phyloP scores from a whole-genome alignment of 768 basidiomycete species.

The Ramaria rubella region DNA sequence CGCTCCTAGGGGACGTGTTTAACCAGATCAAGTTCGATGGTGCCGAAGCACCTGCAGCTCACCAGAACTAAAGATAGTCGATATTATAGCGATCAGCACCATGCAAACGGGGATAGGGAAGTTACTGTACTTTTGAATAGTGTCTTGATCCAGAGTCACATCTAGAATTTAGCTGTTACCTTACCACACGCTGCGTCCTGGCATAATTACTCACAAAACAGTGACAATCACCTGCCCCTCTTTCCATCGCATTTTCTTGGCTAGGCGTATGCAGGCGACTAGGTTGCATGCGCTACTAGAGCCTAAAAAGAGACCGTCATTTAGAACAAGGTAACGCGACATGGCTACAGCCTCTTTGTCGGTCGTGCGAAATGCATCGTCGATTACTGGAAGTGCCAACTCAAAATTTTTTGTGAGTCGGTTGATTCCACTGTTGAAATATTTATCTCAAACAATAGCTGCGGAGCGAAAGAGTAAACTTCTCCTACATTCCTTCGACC shows the following conservation, averaged over 20 bases:
- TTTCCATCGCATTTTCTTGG: constrained; percentile 60
- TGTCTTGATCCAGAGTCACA: constrained; percentile 91
- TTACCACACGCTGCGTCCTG: not conserved
- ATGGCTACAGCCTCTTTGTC: constrained; percentile 87
- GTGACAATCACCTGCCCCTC: constrained; percentile 75
- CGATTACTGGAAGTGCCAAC: constrained; percentile 74
- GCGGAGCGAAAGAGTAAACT: not conserved
- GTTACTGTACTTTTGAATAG: constrained; percentile 86
- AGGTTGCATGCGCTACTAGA: constrained; percentile 96
- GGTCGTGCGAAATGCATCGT: constrained; percentile 85
- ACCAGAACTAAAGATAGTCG: constrained; percentile 41
- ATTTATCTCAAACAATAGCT: not conserved
- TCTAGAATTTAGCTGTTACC: constrained; percentile 34
- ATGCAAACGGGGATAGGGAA: too few species aligned
- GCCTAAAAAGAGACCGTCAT: constrained; percentile 92
- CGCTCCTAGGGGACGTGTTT: constrained; percentile 51
- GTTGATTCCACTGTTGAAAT: constrained; percentile 74
- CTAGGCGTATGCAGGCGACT: constrained; percentile 81
- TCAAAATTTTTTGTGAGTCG: constrained; percentile 87
- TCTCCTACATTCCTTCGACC: constrained; percentile 77
- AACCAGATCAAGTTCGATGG: not conserved
- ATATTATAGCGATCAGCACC: too few species aligned
- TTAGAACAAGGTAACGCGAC: constrained; percentile 73
- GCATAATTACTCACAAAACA: constrained; percentile 49
- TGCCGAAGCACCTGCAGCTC: constrained; percentile 12